Percentiles rank a stretch among this genome's conserved stretches.
Conservation (phyloP, 768 basidiomycete species). For the Chlorophyllum brunneum region DNA sequence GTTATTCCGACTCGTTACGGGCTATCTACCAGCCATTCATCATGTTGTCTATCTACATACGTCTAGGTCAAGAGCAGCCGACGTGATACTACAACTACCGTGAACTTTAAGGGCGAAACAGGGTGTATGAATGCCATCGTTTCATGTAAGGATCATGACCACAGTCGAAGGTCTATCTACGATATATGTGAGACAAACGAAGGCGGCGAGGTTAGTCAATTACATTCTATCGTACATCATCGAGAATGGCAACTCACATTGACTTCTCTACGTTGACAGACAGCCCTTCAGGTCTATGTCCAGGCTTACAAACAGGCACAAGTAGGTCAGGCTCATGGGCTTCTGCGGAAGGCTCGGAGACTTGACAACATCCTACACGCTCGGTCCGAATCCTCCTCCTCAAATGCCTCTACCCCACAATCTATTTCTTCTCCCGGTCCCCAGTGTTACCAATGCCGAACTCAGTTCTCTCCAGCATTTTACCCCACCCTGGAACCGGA, state of each 20-base stretch:
- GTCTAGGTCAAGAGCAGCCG: constrained; percentile 73
- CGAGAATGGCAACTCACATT: neutral
- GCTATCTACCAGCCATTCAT: too few relatives aligned
- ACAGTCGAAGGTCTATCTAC: constrained; percentile 62
- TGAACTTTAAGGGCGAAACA: constrained; percentile 73
- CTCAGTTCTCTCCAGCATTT: constrained; percentile 75
- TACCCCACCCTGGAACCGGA: constrained; percentile 34
- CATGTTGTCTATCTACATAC: neutral
- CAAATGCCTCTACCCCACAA: constrained; percentile 18
- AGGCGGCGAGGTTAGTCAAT: constrained; percentile 64
- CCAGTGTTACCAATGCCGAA: constrained; percentile 58
- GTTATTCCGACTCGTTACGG: neutral
- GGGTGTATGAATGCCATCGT: constrained; percentile 78
- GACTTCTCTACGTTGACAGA: constrained; percentile 39
- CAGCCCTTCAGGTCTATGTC: constrained; percentile 86
- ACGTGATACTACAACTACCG: constrained; percentile 58
- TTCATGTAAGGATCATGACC: constrained; percentile 75
- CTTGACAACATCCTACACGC: constrained; percentile 68
- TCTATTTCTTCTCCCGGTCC: constrained; percentile 27
- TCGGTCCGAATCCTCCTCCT: constrained; percentile 31
- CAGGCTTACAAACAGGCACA: constrained; percentile 80
- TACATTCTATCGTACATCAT: neutral
- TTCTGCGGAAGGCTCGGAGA: constrained; percentile 85
- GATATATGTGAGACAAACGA: constrained; percentile 86
- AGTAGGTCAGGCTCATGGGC: constrained; percentile 69